Evolutionary conservation across 768 basidiomycete genomes (phyloP).

Genomic region (Phanerodontia chrysosporium): DNA sequence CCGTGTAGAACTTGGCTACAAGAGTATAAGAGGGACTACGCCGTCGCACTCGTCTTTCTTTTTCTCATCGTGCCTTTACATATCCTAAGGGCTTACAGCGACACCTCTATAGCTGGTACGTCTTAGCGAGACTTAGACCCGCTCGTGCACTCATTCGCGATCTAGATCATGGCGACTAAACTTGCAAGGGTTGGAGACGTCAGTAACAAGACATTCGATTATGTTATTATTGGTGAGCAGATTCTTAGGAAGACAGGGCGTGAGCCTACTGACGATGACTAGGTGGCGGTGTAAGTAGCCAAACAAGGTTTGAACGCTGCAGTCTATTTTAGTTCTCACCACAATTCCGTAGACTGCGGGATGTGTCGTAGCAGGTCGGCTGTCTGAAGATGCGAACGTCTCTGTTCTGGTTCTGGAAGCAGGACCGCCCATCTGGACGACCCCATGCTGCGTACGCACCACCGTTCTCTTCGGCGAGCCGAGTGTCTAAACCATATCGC

Average conservation of each 20-base stretch:
- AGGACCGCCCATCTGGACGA: not conserved
- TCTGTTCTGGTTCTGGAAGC: not conserved
- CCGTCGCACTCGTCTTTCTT: too few relatives aligned
- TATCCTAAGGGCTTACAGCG: too few relatives aligned
- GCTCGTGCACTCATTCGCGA: too few relatives aligned
- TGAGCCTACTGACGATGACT: too few relatives aligned
- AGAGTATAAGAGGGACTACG: too few relatives aligned
- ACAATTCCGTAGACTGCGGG: constrained; percentile 14
- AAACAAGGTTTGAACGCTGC: too few relatives aligned
- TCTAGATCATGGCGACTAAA: not conserved
- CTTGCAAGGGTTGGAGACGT: not conserved
- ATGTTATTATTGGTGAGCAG: constrained; percentile 6
- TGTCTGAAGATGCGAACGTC: not conserved
- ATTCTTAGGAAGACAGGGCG: too few relatives aligned
- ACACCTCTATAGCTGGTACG: too few relatives aligned
- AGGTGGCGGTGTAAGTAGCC: not conserved
- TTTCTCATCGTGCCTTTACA: too few relatives aligned
- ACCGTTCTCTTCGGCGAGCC: not conserved
- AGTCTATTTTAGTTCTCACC: too few relatives aligned
- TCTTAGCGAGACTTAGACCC: too few relatives aligned
- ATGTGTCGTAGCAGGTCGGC: not conserved
- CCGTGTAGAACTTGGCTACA: too few relatives aligned
- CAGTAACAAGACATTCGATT: constrained; percentile 4
- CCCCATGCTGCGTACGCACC: not conserved
- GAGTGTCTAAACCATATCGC: not conserved